Conservation (phyloP, 2,329 filamentous ascomycete genomes). For the Pyrenochaeta sp. region DNA sequence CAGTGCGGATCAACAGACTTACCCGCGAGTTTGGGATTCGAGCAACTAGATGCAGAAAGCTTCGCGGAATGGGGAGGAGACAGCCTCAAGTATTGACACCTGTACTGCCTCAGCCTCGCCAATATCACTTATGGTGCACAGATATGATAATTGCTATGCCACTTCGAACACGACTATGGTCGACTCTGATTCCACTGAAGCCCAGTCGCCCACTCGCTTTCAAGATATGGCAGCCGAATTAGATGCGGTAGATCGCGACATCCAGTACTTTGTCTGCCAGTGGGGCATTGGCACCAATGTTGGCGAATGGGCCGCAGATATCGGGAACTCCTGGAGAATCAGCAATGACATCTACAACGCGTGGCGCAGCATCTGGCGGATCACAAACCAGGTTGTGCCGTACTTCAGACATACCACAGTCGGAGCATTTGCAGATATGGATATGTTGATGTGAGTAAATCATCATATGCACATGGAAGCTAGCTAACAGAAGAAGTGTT, state of each 20-base stretch:
- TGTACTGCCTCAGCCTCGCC: neutral
- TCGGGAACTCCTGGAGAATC: constrained; percentile 49
- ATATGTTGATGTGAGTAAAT: constrained; percentile 52
- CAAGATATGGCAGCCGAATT: constrained; percentile 39
- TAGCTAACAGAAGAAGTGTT: constrained; percentile 28
- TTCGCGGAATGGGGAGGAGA: constrained; percentile 57
- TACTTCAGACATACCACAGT: constrained; percentile 38
- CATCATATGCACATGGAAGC: neutral
- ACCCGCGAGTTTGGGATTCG: constrained; percentile 59
- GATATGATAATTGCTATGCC: constrained; percentile 45
- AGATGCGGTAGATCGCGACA: constrained; percentile 39
- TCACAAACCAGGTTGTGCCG: constrained; percentile 44
- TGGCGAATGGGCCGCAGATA: constrained; percentile 44
- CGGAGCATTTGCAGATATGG: constrained; percentile 50
- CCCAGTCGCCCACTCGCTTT: constrained; percentile 40
- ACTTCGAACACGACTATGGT: constrained; percentile 47
- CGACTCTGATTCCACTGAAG: constrained; percentile 41
- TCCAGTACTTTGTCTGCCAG: constrained; percentile 49
- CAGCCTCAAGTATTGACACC: constrained; percentile 57
- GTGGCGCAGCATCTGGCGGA: constrained; percentile 46
- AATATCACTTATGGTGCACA: constrained; percentile 52
- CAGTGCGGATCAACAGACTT: constrained; percentile 55
- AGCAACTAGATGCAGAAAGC: constrained; percentile 65
- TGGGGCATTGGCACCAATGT: constrained; percentile 50
- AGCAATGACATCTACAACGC: constrained; percentile 48